These are phyloP conservation scores for Fusarium nematophilum DNA, from an alignment of 2,329 filamentous ascomycete genomes.

Conservation along the genomic window DNA sequence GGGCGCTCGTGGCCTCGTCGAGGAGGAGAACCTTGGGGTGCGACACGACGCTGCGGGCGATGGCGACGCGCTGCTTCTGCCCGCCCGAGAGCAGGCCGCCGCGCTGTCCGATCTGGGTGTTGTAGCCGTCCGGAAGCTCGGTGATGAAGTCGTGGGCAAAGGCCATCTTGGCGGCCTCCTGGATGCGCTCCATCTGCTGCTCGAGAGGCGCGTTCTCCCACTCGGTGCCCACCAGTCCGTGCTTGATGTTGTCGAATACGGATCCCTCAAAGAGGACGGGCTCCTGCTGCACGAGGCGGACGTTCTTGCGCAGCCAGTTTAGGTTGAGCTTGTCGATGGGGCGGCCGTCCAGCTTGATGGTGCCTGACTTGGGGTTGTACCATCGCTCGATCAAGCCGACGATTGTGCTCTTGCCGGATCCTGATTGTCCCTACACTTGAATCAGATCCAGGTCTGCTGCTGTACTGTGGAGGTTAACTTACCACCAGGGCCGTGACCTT, in stretches of 20 bases:
- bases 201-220: slow-evolving; percentile 53
- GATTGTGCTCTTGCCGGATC: slow-evolving; percentile 55
- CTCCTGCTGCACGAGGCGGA: slow-evolving; percentile 55
- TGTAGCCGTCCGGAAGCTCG: slow-evolving; percentile 58
- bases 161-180: slow-evolving; percentile 60
- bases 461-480: slow-evolving; percentile 46
- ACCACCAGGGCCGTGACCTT: slow-evolving; percentile 58
- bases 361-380: slow-evolving; percentile 50
- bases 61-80: slow-evolving; percentile 73
- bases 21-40: slow-evolving; percentile 71
- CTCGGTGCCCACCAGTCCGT: slow-evolving; percentile 58
- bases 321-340: slow-evolving; percentile 50
- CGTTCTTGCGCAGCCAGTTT: slow-evolving; percentile 52
- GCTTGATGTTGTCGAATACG: slow-evolving; percentile 67
- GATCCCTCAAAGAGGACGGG: slow-evolving; percentile 58
- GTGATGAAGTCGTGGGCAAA: slow-evolving; percentile 64
- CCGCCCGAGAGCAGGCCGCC: slow-evolving; percentile 75
- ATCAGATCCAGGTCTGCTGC: background rate
- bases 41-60: slow-evolving; percentile 72
- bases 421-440: slow-evolving; percentile 47
- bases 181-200: slow-evolving; percentile 56
- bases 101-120: slow-evolving; percentile 70
- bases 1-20: slow-evolving; percentile 73
- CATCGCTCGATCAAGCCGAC: slow-evolving; percentile 54
- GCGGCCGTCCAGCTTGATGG: slow-evolving; percentile 51